Base-by-base conservation (phyloP, 208 protist genomes). In the Trypanosoma caninum region DNA sequence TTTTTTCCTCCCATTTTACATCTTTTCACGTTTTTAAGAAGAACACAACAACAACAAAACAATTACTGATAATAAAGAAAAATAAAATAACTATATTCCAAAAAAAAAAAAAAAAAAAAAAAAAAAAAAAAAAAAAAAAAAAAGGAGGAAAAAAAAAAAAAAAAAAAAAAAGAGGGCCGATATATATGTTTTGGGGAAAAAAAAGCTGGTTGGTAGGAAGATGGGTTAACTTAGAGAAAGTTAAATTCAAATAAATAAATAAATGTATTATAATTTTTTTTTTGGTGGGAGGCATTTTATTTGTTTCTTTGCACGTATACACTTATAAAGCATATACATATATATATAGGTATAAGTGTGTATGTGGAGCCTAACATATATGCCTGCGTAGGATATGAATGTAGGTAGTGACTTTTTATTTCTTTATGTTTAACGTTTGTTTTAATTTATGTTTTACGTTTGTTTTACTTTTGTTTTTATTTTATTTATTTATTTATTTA, bases 181-280 rank as follows among this genome's bases (percentile, higher is more conserved):
- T 11, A 13, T 27, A 16, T 16, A 25, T 30, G 1, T 3, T 20
- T 11, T 55, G 8, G 13, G 10, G 23, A 56, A 65, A 65, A 45
- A 46, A 31, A 75, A 58, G 11, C 35, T 41, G 16, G 3, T 13
- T 27, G 8, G 40, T 22, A 47, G 27, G 34, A 48, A 57, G 57
- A 54, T 50, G 16, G 30, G 52, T 3, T 53, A 42, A 62, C 2
- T 23, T 16, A 30, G 35, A 60, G 35, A 60, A 35, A 60, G 45
- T 30, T 28, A 2, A 1, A 27, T 1, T 16, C 22, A 45, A 45
- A 45, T n/a, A n/a, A n/a, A 59, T 3, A 52, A 48, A 48, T 27
- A 59, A 42, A 31, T 23, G 20, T 2, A n/a, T 54, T 44, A 28
- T 52, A 53, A 25, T 52, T 52, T 52, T 41, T 62, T 52, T 50